phyloP scores from a whole-genome alignment of 495 filamentous ascomycete species.

The Penicillium chermesinum region DNA sequence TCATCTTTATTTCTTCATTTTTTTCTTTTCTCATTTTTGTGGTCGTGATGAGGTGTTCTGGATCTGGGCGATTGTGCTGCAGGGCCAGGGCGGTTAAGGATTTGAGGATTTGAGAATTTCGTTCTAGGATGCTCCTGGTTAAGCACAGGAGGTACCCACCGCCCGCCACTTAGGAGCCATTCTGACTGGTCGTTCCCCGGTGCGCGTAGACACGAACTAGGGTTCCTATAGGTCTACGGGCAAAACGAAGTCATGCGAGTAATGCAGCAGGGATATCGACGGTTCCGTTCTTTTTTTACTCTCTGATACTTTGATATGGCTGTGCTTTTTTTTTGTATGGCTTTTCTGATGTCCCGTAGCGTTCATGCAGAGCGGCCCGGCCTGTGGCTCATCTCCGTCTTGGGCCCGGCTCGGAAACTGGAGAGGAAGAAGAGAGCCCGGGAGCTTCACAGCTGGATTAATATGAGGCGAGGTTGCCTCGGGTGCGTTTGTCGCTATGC shows the following conservation, averaged over 20 bases:
- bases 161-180: background rate
- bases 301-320: no score
- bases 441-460: no score
- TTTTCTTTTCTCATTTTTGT: background rate
- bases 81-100: constrained; percentile 5
- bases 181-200: background rate
- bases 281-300: no score
- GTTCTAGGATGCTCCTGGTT: background rate
- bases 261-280: no score
- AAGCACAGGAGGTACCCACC: background rate
- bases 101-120: no score
- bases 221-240: constrained; percentile 1
- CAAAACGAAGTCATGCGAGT: no score
- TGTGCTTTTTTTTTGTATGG: background rate
- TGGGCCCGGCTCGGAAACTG: background rate
- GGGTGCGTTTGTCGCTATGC: background rate
- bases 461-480: no score
- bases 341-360: constrained; percentile 3
- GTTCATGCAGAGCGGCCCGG: constrained; percentile 39
- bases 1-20: background rate
- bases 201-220: constrained; percentile 6
- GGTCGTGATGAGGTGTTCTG: no score
- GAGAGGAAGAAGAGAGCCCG: background rate
- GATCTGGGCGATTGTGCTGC: background rate
- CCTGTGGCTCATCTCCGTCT: constrained; percentile 6